Conservation (phyloP, 768 basidiomycete species). For the Termitomyces sp. region DNA sequence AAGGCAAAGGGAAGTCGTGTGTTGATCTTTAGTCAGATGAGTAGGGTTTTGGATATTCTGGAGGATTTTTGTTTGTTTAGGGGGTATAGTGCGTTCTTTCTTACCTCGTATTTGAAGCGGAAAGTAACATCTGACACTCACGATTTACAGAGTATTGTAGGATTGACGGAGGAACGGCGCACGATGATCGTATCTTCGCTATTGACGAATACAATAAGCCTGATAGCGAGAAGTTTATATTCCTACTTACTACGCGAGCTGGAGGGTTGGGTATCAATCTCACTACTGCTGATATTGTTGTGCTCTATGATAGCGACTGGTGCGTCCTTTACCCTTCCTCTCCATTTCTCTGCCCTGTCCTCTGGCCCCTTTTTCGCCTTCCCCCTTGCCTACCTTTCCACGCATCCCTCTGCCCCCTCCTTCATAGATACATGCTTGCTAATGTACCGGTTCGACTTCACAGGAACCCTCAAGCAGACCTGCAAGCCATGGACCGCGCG, state of each 20-base stretch:
- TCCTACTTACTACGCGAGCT: slow-evolving; percentile 93
- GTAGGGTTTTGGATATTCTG: slow-evolving; percentile 94
- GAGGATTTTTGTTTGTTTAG: slow-evolving; percentile 97
- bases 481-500: slow-evolving; percentile 98
- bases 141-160: slow-evolving; percentile 77
- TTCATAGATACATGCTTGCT: not conserved
- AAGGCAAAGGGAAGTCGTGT: slow-evolving; percentile 91
- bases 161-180: slow-evolving; percentile 92
- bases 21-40: slow-evolving; percentile 99
- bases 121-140: not conserved
- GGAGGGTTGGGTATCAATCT: slow-evolving; percentile 97
- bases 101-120: not conserved
- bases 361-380: not conserved
- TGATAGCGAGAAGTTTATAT: slow-evolving; percentile 92
- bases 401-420: not conserved
- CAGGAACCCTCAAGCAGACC: slow-evolving; percentile 97
- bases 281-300: slow-evolving; percentile 91
- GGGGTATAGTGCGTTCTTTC: slow-evolving; percentile 62
- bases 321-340: slow-evolving; percentile 21
- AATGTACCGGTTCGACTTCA: not conserved
- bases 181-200: slow-evolving; percentile 91
- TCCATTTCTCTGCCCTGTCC: not conserved
- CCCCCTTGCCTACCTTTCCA: too few species aligned
- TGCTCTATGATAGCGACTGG: slow-evolving; percentile 97
- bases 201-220: slow-evolving; percentile 99